Conservation (phyloP, 2,329 filamentous ascomycete genomes). For the Basipetospora chlamydospora region DNA sequence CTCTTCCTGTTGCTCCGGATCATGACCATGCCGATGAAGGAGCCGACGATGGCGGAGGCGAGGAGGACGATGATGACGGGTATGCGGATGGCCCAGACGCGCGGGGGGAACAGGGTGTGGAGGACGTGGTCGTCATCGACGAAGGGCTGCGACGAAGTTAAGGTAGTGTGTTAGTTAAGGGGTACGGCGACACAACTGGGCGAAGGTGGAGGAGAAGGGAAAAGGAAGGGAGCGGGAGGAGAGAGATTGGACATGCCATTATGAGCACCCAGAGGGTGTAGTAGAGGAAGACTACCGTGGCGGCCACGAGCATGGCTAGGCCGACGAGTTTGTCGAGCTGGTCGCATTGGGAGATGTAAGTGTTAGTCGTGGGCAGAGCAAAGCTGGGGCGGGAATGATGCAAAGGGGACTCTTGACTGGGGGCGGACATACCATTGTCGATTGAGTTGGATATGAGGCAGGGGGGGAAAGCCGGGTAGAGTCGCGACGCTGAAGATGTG, state of each 20-base stretch:
- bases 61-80: conserved; percentile 92
- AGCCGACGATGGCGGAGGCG: conserved; percentile 84
- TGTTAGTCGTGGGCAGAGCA: too few relatives aligned
- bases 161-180: conserved; percentile 5
- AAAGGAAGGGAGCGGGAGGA: conserved; percentile 6
- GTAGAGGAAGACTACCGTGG: conserved; percentile 57
- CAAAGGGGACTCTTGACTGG: too few relatives aligned
- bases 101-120: conserved; percentile 88
- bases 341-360: too few relatives aligned
- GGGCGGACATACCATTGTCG: neutral
- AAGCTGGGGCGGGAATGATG: conserved; percentile 4
- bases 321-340: conserved; percentile 80
- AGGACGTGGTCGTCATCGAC: conserved; percentile 89
- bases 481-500: neutral
- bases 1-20: conserved; percentile 98
- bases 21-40: conserved; percentile 94
- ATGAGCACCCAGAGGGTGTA: conserved; percentile 96
- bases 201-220: conserved; percentile 5
- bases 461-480: neutral
- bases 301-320: conserved; percentile 54
- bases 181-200: neutral
- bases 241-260: conserved; percentile 52
- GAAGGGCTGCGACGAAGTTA: conserved; percentile 58
- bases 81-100: conserved; percentile 97
- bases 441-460: neutral